These are phyloP conservation scores for Physaria fendleri DNA, from an alignment of 345 rosid genomes.

Conservation along the genomic window DNA sequence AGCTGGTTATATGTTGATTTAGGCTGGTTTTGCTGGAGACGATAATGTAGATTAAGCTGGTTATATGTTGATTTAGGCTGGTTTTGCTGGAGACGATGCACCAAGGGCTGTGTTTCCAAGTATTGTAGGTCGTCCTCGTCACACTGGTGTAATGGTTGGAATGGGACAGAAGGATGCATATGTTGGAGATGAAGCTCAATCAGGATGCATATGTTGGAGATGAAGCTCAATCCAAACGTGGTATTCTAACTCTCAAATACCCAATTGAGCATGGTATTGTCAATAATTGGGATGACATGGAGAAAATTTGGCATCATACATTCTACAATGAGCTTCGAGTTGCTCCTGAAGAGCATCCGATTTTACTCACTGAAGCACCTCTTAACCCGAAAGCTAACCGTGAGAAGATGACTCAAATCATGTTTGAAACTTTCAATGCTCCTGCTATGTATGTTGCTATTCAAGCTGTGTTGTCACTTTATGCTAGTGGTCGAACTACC, in stretches of 20 bases:
- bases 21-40: no score
- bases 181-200: no score
- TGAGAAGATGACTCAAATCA: slow-evolving; percentile 93
- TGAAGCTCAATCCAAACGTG: slow-evolving; percentile 70
- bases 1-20: no score
- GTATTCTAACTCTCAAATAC: slow-evolving; percentile 66
- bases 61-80: no score
- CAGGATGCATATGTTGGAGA: slow-evolving; percentile 88
- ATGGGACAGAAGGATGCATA: no score
- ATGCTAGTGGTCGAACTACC: slow-evolving; percentile 95
- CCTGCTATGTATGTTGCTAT: slow-evolving; percentile 89
- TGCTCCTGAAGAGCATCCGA: slow-evolving; percentile 83
- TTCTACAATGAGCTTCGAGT: slow-evolving; percentile 92
- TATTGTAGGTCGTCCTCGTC: no score
- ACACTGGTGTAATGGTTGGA: no score
- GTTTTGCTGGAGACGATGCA: no score
- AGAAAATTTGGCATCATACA: slow-evolving; percentile 85
- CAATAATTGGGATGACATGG: slow-evolving; percentile 95
- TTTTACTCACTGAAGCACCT: slow-evolving; percentile 80
- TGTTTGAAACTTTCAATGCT: slow-evolving; percentile 81
- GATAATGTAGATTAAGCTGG: no score
- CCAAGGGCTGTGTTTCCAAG: no score
- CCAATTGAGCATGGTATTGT: slow-evolving; percentile 90
- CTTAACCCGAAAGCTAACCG: slow-evolving; percentile 89
- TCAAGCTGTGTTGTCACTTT: slow-evolving; percentile 82